Evolutionary conservation across 441 rosid species (phyloP).

Genomic region (Gossypium schwendimanii): DNA sequence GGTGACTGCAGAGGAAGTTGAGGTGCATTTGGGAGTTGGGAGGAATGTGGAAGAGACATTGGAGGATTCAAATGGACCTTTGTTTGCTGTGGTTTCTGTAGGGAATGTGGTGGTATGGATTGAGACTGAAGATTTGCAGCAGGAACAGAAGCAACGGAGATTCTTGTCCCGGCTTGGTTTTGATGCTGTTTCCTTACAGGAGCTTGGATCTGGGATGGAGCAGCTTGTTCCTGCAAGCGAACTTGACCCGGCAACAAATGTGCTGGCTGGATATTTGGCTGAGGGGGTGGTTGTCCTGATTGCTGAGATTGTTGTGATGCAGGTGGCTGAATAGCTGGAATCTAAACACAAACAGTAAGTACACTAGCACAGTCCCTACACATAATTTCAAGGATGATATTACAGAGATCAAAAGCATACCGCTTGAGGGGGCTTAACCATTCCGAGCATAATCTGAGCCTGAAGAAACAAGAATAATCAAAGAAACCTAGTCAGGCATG

Average conservation of each 20-base stretch:
- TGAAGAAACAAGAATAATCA: conserved; percentile 22
- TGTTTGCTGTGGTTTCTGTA: conserved; percentile 47
- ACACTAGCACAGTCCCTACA: not conserved
- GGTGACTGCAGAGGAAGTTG: conserved; percentile 47
- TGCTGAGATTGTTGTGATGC: conserved; percentile 50
- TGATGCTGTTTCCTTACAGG: conserved; percentile 50
- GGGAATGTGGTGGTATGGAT: conserved; percentile 44
- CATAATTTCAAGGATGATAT: conserved; percentile 1
- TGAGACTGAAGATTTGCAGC: conserved; percentile 53
- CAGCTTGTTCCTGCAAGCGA: conserved; percentile 48
- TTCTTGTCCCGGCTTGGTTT: conserved; percentile 42
- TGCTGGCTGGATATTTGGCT: conserved; percentile 40
- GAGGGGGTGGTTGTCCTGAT: conserved; percentile 43
- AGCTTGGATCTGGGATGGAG: conserved; percentile 39
- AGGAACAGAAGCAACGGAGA: conserved; percentile 42
- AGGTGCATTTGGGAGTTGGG: conserved; percentile 46
- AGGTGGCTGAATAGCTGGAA: conserved; percentile 55
- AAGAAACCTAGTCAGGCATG: not conserved
- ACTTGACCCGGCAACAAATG: conserved; percentile 38
- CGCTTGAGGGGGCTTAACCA: conserved; percentile 90
- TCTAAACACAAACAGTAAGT: conserved; percentile 29
- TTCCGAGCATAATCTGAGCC: conserved; percentile 99
- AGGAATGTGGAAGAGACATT: conserved; percentile 48
- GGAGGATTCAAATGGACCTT: conserved; percentile 57
- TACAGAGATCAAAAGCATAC: conserved; percentile 35